These are phyloP conservation scores for Pichia sporocuriosa DNA, from an alignment of 805 yeast genomes.

Conservation along the genomic window DNA sequence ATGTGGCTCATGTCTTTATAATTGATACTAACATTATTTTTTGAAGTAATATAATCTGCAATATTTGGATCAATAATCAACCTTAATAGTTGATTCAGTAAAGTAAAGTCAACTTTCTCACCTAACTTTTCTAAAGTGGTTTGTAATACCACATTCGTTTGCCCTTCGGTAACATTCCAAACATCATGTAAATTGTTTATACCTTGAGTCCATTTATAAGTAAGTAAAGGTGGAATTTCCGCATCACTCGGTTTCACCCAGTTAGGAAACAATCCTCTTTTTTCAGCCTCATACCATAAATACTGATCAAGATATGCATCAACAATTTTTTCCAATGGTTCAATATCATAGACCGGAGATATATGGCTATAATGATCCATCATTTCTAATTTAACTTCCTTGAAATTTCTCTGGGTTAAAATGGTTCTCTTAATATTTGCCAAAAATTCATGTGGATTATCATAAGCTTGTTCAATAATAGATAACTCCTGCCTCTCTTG, in stretches of 20 bases:
- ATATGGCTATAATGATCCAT: slow-evolving; percentile 83
- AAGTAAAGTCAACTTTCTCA: slow-evolving; percentile 83
- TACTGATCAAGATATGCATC: slow-evolving; percentile 96
- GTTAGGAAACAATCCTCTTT: slow-evolving; percentile 79
- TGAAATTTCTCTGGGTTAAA: slow-evolving; percentile 84
- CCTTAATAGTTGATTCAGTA: slow-evolving; percentile 73
- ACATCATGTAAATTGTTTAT: slow-evolving; percentile 69
- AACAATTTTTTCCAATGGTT: slow-evolving; percentile 89
- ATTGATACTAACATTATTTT: slow-evolving; percentile 72
- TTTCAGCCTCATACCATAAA: slow-evolving; percentile 91
- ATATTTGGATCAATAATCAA: slow-evolving; percentile 81
- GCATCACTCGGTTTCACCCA: slow-evolving; percentile 96
- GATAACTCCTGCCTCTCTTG: slow-evolving; percentile 90
- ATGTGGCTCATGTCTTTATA: slow-evolving; percentile 95
- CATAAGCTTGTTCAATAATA: slow-evolving; percentile 91
- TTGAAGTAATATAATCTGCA: slow-evolving; percentile 92
- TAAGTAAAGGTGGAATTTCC: slow-evolving; percentile 87
- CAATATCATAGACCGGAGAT: slow-evolving; percentile 80
- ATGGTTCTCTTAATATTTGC: slow-evolving; percentile 76
- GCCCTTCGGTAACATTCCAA: slow-evolving; percentile 74
- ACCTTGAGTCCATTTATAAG: slow-evolving; percentile 92
- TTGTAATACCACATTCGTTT: slow-evolving; percentile 79
- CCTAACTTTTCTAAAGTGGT: slow-evolving; percentile 62
- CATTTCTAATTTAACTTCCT: slow-evolving; percentile 82
- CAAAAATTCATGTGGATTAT: slow-evolving; percentile 90